Conservation (phyloP, 163 green algal genomes). For the Chlamydomonas reinhardtii region DNA sequence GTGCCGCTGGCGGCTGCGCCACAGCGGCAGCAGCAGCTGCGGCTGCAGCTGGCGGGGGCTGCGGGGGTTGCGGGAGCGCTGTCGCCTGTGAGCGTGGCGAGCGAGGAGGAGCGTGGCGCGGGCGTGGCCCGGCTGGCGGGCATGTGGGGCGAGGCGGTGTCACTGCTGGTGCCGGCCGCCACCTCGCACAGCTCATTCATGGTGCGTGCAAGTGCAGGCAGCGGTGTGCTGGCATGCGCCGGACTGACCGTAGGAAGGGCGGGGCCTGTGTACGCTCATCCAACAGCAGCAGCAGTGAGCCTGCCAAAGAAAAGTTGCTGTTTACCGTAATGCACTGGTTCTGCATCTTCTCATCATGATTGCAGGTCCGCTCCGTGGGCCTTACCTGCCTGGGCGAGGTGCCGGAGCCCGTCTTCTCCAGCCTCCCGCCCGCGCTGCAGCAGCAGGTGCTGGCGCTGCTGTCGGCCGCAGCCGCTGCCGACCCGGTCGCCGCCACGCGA, state of each 20-base stretch:
- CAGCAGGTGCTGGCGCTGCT: conserved; percentile 32
- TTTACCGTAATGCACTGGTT: too few relatives aligned
- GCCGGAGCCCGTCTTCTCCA: background rate
- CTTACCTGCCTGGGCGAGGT: conserved; percentile 51
- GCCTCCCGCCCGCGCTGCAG: conserved; percentile 39
- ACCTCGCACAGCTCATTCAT: conserved; percentile 38
- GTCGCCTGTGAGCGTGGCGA: background rate
- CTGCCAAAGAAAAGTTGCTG: too few relatives aligned
- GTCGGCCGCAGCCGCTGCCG: background rate
- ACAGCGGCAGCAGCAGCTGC: conserved; percentile 10
- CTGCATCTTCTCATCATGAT: too few relatives aligned
- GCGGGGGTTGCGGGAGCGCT: background rate
- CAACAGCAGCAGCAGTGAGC: too few relatives aligned
- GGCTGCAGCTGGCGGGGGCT: conserved; percentile 7
- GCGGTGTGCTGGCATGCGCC: too few relatives aligned
- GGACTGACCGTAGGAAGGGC: too few relatives aligned
- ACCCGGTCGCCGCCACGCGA: conserved; percentile 59
- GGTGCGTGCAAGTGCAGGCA: too few relatives aligned
- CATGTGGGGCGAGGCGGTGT: conserved; percentile 28
- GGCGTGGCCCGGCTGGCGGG: background rate
- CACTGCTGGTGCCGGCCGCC: conserved; percentile 40
- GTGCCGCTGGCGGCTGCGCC: conserved; percentile 33
- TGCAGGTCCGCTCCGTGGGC: conserved; percentile 57
- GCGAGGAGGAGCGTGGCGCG: conserved; percentile 24
- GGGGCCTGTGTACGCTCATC: too few relatives aligned